Evolutionary conservation across 257 asterid species (phyloP).

Genomic region (Orobanche coerulescens): DNA sequence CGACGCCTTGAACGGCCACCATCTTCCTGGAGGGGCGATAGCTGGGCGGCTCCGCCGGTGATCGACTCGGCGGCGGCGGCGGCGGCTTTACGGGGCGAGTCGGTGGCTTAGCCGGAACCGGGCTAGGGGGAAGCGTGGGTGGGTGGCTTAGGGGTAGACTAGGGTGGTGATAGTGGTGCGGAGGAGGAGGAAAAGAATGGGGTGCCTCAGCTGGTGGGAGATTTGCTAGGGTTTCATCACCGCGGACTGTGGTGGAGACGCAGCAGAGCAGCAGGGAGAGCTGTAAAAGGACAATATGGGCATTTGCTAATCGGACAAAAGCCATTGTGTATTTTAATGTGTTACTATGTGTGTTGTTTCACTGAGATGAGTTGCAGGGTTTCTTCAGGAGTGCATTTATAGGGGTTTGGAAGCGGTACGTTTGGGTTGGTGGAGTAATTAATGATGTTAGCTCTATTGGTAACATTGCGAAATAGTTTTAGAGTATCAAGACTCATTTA

Average conservation of each 20-base stretch:
- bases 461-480: no score
- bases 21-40: slow-evolving; percentile 23
- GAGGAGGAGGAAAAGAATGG: neutral
- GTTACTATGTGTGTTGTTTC: neutral
- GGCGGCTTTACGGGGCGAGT: slow-evolving; percentile 13
- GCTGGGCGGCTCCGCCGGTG: slow-evolving; percentile 21
- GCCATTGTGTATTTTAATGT: slow-evolving; percentile 24
- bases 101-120: neutral
- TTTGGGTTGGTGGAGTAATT: no score
- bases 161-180: slow-evolving; percentile 27
- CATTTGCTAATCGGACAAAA: neutral
- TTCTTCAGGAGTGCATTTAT: slow-evolving; percentile 21
- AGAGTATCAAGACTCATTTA: no score
- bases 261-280: slow-evolving; percentile 26
- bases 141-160: slow-evolving; percentile 11
- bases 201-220: slow-evolving; percentile 24
- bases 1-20: slow-evolving; percentile 50
- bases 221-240: neutral
- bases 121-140: slow-evolving; percentile 9
- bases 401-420: slow-evolving; percentile 25
- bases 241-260: slow-evolving; percentile 16
- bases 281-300: slow-evolving; percentile 22
- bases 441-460: no score
- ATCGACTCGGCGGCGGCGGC: neutral
- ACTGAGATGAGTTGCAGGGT: slow-evolving; percentile 1